These are phyloP conservation scores for Amanita pseudoporphyria DNA, from an alignment of 768 basidiomycete genomes.

Conservation along the genomic window DNA sequence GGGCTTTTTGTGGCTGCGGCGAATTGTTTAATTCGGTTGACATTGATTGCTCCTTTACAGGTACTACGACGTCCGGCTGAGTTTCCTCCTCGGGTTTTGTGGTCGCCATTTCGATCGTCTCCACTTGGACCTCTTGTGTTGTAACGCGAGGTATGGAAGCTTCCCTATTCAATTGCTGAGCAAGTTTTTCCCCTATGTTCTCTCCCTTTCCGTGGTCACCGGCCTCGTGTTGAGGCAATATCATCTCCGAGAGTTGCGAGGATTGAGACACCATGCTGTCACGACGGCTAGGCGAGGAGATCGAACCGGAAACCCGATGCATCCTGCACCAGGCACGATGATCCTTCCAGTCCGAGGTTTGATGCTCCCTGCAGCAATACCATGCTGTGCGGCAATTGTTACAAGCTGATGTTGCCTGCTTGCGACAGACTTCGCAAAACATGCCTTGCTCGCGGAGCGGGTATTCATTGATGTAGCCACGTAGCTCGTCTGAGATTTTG, in stretches of 20 bases:
- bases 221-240: neutral
- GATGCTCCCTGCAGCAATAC: constrained; percentile 7
- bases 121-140: neutral
- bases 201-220: neutral
- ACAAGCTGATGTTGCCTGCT: constrained; percentile 2
- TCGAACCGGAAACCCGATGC: neutral
- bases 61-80: neutral
- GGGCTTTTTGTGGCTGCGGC: neutral
- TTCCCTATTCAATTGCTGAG: neutral
- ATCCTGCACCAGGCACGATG: constrained; percentile 6
- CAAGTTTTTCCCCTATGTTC: neutral
- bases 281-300: neutral
- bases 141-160: neutral
- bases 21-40: neutral
- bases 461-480: constrained; percentile 2
- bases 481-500: constrained; percentile 4
- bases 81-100: neutral
- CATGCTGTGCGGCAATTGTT: constrained; percentile 6
- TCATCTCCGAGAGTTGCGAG: neutral
- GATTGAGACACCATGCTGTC: neutral
- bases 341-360: constrained; percentile 4
- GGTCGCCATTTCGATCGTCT: neutral
- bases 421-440: constrained; percentile 7
- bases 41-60: neutral
- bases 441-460: constrained; percentile 6